Base-by-base conservation (phyloP, 768 basidiomycete genomes). In the Gymnopilus junonius region DNA sequence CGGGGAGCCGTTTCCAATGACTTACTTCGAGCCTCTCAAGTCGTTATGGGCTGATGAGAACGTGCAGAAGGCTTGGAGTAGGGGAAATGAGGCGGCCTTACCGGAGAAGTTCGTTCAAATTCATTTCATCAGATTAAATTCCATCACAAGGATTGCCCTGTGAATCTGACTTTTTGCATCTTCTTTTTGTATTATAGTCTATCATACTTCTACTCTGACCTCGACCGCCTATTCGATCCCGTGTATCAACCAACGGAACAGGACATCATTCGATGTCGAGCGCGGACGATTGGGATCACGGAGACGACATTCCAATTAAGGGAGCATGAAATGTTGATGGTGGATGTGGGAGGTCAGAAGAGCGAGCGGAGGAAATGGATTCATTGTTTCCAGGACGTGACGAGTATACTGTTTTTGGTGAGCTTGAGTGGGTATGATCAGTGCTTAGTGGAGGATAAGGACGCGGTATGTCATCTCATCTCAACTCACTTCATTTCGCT, bases 291-390 rank as follows among this genome's bases (percentile, higher is more conserved):
- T 15, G 95, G 95, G 20, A 95, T 95, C 71, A 93, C 91, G 8
- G 93, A 94, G 76, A 97, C 94, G 0, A 85, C 87, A 17, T 97
- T 97, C 77, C 80, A 82, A 45, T 82, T 95, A 59, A 82, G 84
- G 66, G 91, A 90, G 43, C 89, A 93, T 61, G 89, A 93, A 67
- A 89, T 95, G 88, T 82, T 94, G 58, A 93, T 98, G 90, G 91
- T 97, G 59, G 95, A 97, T 71, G 95, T 92, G 35, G 92, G 92
- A 29, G 95, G 95, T 6, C 95, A 97, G 80, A 94, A 96, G 82
- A 93, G 90, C 74, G 95, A 95, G 74, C 79, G 95, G 63, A 82
- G 93, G 75, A 96, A 95, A 75, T 95, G 94, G 94, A 95, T 95
- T 69, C 94, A 95, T 70, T 94, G 92, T 73, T 96, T 95, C 80